A percentile compares a stretch with the other conserved stretches of the same genome.
These are phyloP conservation scores for Fusarium staphyleae DNA, from an alignment of 2,329 filamentous ascomycete species.

Conservation along the genomic window DNA sequence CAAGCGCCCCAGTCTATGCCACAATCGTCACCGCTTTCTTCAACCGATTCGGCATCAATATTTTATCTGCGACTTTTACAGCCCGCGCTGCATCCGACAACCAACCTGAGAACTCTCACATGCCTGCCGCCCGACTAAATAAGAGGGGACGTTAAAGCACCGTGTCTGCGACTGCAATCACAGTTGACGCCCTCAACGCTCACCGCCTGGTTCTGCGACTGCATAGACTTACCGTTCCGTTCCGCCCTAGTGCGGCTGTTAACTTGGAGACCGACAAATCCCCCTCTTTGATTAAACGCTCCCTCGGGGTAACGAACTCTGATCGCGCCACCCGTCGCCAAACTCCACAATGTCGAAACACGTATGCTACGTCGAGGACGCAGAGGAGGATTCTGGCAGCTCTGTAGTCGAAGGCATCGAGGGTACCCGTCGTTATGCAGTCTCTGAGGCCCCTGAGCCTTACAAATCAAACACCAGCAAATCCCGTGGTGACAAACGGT, in stretches of 20 bases:
- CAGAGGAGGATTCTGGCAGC: conserved; percentile 59
- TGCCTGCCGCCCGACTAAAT: conserved; percentile 35
- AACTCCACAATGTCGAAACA: conserved; percentile 53
- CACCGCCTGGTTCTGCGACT: conserved; percentile 35
- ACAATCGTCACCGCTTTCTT: conserved; percentile 39
- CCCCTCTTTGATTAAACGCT: conserved; percentile 33
- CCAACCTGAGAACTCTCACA: conserved; percentile 25
- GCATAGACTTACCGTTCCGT: conserved; percentile 32
- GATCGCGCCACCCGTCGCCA: conserved; percentile 24
- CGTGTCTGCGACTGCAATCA: conserved; percentile 31
- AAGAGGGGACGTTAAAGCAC: conserved; percentile 38
- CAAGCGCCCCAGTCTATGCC: conserved; percentile 37
- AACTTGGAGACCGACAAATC: conserved; percentile 34
- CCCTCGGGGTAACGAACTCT: conserved; percentile 31
- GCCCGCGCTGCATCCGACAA: conserved; percentile 17
- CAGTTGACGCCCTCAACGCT: conserved; percentile 23
- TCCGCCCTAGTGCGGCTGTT: conserved; percentile 44
- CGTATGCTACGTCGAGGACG: conserved; percentile 59
- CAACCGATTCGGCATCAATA: conserved; percentile 28
- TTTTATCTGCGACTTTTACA: conserved; percentile 24
- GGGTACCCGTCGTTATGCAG: conserved; percentile 55
- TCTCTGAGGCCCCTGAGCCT: conserved; percentile 52
- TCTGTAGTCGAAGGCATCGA: conserved; percentile 50
- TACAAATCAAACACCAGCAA: conserved; percentile 61
- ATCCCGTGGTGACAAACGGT: conserved; percentile 52